A percentile compares a stretch with the other conserved stretches of the same genome.
These are phyloP conservation scores for Calonectria henricotiae DNA, from an alignment of 2,329 filamentous ascomycete species.

Conservation along the genomic window DNA sequence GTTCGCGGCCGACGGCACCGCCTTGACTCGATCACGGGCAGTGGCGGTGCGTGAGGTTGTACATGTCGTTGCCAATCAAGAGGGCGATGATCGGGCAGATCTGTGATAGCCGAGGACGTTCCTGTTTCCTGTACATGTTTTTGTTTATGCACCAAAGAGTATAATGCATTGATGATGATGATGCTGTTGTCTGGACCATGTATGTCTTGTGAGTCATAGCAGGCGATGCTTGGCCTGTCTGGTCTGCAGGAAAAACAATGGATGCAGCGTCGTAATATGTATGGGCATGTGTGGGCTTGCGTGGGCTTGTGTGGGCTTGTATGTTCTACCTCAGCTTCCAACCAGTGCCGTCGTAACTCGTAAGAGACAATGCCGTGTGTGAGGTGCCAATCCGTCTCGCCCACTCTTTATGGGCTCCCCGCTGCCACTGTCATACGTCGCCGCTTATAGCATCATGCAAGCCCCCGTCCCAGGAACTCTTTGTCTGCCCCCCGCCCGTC, in stretches of 20 bases:
- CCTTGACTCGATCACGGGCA: slow-evolving; percentile 24
- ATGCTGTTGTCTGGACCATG: slow-evolving; percentile 7
- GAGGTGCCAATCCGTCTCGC: slow-evolving; percentile 1
- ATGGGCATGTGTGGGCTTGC: background rate
- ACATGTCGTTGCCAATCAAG: slow-evolving; percentile 3
- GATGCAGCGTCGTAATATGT: slow-evolving; percentile 5
- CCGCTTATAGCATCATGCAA: slow-evolving; percentile 4
- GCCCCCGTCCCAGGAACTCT: background rate
- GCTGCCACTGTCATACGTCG: slow-evolving; percentile 6
- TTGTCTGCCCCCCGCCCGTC: background rate
- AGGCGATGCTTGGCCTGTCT: background rate
- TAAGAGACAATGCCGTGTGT: background rate
- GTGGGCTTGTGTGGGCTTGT: background rate
- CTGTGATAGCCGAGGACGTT: slow-evolving; percentile 17
- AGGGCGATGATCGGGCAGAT: slow-evolving; percentile 21
- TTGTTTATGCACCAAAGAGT: slow-evolving; percentile 20
- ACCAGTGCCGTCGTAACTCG: background rate
- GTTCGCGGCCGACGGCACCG: slow-evolving; percentile 28
- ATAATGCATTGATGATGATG: slow-evolving; percentile 30
- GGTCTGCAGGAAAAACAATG: slow-evolving; percentile 1
- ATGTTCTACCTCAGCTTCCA: slow-evolving; percentile 6
- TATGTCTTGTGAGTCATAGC: slow-evolving; percentile 9
- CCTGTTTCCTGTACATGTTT: slow-evolving; percentile 10
- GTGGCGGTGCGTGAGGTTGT: slow-evolving; percentile 32
- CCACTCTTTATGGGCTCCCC: slow-evolving; percentile 14